Evolutionary conservation across 78 protist genomes (phyloP).

Genomic region (Cavenderia fasciculata): DNA sequence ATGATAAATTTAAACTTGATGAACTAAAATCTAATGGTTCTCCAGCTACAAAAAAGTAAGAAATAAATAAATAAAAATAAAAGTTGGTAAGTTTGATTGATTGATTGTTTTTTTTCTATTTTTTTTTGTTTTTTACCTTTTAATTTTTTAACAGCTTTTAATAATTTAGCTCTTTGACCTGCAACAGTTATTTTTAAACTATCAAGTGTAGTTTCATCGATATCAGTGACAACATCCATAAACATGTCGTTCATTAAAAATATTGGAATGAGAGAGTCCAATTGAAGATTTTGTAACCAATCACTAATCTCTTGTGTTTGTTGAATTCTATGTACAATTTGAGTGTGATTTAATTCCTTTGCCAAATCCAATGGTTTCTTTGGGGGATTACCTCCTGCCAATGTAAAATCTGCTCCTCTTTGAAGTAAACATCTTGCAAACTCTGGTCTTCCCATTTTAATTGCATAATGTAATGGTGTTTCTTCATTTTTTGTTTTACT

Average conservation of each 20-base stretch:
- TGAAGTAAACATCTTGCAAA: constrained; percentile 50
- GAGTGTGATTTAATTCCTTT: neutral
- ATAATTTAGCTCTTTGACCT: constrained; percentile 63
- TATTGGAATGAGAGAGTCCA: constrained; percentile 27
- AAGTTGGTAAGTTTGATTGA: too few species aligned
- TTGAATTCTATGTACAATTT: constrained; percentile 27
- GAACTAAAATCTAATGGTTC: neutral
- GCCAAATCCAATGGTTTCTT: constrained; percentile 57
- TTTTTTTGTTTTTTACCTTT: neutral
- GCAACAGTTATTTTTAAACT: constrained; percentile 12
- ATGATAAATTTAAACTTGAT: neutral
- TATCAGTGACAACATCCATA: constrained; percentile 58
- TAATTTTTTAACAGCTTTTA: constrained; percentile 30
- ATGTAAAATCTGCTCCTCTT: constrained; percentile 62
- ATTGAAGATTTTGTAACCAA: constrained; percentile 43
- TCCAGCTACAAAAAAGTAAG: neutral
- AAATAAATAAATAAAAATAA: too few species aligned
- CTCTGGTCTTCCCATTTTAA: constrained; percentile 69
- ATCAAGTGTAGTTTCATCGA: constrained; percentile 62
- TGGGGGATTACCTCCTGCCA: constrained; percentile 60
- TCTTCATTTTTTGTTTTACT: constrained; percentile 64
- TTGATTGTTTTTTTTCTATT: too few species aligned
- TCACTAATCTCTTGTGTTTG: constrained; percentile 33
- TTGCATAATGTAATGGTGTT: constrained; percentile 79
- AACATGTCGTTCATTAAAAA: constrained; percentile 52